Conservation (phyloP, 1,284 basidiomycete species). For the Agaricales sp. region DNA sequence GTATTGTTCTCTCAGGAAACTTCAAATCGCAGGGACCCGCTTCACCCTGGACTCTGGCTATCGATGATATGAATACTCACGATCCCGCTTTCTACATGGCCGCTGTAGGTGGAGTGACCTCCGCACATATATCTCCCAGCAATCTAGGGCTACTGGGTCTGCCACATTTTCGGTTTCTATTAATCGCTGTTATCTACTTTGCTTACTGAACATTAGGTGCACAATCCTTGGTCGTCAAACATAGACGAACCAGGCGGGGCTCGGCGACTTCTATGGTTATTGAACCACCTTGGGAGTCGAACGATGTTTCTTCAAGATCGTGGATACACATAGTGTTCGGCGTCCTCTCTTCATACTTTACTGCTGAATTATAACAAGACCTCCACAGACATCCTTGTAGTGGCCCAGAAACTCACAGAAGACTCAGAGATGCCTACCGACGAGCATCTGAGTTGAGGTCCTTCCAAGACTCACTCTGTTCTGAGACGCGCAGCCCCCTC, state of each 20-base stretch:
- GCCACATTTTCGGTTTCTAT: too few species aligned
- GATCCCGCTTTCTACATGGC: slow-evolving; percentile 38
- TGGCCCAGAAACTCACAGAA: slow-evolving; percentile 10
- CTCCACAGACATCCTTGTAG: background rate
- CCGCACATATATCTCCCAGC: slow-evolving; percentile 39
- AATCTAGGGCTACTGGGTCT: too few species aligned
- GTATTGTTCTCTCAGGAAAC: too few species aligned
- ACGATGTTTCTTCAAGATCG: too few species aligned
- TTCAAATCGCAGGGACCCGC: too few species aligned
- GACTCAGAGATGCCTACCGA: slow-evolving; percentile 41
- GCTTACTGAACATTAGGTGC: slow-evolving; percentile 34
- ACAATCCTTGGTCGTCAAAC: slow-evolving; percentile 62
- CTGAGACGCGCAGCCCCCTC: too few species aligned
- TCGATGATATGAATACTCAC: slow-evolving; percentile 43
- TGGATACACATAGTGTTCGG: too few species aligned
- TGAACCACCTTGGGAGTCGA: slow-evolving; percentile 37
- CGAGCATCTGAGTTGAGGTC: background rate
- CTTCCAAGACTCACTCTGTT: slow-evolving; percentile 67
- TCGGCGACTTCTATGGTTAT: slow-evolving; percentile 53
- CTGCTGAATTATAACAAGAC: too few species aligned
- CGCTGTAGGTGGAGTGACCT: slow-evolving; percentile 43
- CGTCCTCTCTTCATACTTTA: too few species aligned
- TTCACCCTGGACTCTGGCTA: slow-evolving; percentile 44
- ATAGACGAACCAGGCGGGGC: slow-evolving; percentile 44
- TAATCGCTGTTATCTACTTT: too few species aligned